These are phyloP conservation scores for Mangifera indica DNA, from an alignment of 345 rosid species.

Conservation along the genomic window DNA sequence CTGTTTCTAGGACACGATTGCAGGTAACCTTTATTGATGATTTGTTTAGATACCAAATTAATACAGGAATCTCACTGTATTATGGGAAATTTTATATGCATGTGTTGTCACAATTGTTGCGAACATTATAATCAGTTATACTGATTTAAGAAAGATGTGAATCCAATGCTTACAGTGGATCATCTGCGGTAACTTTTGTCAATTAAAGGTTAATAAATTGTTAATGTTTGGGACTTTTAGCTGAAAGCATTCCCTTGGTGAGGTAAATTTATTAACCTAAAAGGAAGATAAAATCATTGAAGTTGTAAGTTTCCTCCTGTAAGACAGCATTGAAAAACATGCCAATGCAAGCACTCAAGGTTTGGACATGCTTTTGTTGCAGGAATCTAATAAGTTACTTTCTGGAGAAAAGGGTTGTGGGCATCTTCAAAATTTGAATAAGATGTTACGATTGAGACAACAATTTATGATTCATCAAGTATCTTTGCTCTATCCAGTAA, in stretches of 20 bases:
- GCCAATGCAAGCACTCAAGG: neutral
- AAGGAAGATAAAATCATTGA: neutral
- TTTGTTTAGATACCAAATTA: neutral
- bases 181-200: neutral
- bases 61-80: neutral
- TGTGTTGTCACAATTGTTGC: neutral
- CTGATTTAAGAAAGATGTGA: neutral
- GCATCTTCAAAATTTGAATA: slow-evolving; percentile 63
- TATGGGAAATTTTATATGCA: neutral
- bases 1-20: slow-evolving; percentile 55
- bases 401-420: slow-evolving; percentile 67
- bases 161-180: neutral
- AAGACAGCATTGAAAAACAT: neutral
- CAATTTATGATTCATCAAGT: slow-evolving; percentile 88
- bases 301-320: neutral
- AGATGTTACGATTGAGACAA: slow-evolving; percentile 75
- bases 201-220: neutral
- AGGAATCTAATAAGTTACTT: slow-evolving; percentile 61
- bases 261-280: neutral
- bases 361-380: slow-evolving; percentile 11
- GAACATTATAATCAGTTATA: neutral
- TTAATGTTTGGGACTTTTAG: neutral
- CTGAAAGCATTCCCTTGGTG: neutral
- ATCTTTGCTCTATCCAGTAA: slow-evolving; percentile 78
- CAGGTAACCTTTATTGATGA: slow-evolving; percentile 41